phyloP scores from a whole-genome alignment of 495 filamentous ascomycete species.

The Xylaria curta region DNA sequence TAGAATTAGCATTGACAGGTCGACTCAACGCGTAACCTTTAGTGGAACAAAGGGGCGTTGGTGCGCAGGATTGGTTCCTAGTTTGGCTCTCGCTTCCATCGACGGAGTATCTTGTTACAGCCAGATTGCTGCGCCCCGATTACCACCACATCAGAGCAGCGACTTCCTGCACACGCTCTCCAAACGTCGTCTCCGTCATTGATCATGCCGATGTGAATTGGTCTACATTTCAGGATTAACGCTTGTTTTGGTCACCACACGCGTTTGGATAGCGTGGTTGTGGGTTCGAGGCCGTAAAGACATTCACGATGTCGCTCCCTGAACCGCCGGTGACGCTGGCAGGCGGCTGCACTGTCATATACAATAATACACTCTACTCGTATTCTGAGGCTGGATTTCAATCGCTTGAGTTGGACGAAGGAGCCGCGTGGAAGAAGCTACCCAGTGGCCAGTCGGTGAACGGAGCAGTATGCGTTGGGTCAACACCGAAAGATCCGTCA shows the following conservation, averaged over 20 bases:
- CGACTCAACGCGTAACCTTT: constrained; percentile 1
- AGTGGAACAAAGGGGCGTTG: background rate
- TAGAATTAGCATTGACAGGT: background rate
- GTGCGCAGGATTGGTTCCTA: background rate
- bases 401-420: constrained; percentile 69
- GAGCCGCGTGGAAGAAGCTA: constrained; percentile 73
- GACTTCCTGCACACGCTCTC: background rate
- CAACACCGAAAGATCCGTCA: constrained; percentile 59
- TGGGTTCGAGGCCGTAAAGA: constrained; percentile 29
- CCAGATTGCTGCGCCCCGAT: constrained; percentile 31
- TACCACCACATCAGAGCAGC: constrained; percentile 23
- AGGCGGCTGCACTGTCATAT: constrained; percentile 81
- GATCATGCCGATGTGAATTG: constrained; percentile 21
- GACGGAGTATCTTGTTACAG: constrained; percentile 25
- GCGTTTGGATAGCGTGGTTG: background rate
- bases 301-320: constrained; percentile 63
- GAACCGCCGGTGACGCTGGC: constrained; percentile 68
- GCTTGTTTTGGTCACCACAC: constrained; percentile 8
- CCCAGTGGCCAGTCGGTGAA: constrained; percentile 69
- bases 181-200: background rate
- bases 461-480: constrained; percentile 79
- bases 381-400: constrained; percentile 80
- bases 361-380: constrained; percentile 84
- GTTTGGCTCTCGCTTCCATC: background rate
- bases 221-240: constrained; percentile 6